Conservation (phyloP, 2,329 filamentous ascomycete species). For the Aspergillus ruber region DNA sequence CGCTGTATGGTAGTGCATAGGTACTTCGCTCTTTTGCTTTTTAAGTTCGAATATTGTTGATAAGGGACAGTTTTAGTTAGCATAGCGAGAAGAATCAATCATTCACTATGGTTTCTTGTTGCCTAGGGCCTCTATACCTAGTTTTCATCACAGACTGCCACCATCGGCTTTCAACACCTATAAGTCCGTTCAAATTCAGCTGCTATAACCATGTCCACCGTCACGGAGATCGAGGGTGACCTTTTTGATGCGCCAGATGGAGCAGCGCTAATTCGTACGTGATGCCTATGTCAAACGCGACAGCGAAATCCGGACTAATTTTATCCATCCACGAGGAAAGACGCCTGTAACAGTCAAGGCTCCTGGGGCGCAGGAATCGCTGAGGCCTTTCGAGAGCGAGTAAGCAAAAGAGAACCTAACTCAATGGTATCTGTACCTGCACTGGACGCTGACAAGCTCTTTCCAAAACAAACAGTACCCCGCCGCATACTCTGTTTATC, state of each 20-base stretch:
- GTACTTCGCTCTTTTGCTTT: too few relatives aligned
- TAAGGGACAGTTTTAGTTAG: too few relatives aligned
- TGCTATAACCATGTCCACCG: conserved; percentile 6
- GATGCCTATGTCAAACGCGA: background rate
- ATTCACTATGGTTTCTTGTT: too few relatives aligned
- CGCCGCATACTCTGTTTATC: conserved; percentile 44
- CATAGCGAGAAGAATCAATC: too few relatives aligned
- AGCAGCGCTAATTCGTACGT: conserved; percentile 46
- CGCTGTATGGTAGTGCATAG: background rate
- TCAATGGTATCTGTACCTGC: background rate
- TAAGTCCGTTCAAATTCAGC: background rate
- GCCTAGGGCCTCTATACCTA: too few relatives aligned
- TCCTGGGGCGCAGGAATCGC: conserved; percentile 57
- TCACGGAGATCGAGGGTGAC: conserved; percentile 37
- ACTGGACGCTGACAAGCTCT: background rate
- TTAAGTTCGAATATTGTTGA: too few relatives aligned
- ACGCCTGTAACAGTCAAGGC: conserved; percentile 56
- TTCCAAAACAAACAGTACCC: conserved; percentile 39
- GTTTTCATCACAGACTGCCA: too few relatives aligned
- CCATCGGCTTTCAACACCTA: background rate
- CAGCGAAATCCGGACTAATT: background rate
- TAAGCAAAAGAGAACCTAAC: conserved; percentile 6
- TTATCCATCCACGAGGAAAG: conserved; percentile 14
- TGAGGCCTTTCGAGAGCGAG: conserved; percentile 39
- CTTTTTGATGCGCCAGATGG: conserved; percentile 49